Base-by-base conservation (phyloP, 305 asterid genomes). In the Ilex paraguariensis region DNA sequence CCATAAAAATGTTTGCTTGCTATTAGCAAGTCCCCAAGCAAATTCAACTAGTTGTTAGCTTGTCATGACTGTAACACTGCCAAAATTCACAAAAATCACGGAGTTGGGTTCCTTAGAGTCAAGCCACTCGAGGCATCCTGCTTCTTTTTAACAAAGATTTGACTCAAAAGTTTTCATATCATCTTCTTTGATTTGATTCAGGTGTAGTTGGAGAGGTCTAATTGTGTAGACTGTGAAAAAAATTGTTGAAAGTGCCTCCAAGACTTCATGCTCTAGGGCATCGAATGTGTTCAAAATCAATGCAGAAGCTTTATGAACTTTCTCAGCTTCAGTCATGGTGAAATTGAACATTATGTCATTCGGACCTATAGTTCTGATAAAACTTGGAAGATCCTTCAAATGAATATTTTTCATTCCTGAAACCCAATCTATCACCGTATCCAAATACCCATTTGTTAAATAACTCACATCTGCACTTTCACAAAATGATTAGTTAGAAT, bases 61-160 rank as follows among this genome's bases (percentile, higher is more conserved):
- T 10, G 80, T 66, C 64, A 68, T 54, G 2, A 66, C 68, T 13
- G 80, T 66, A 36, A 74, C 58, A 54, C 79, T 74, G 5, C 79
- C 79, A 39, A 70, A 70, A 66, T 70, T 70, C 62, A 66, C 76
- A 74, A 66, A 74, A 59, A 74, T 49, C 31, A 74, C 79, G 40
- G 79, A 74, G 21, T 54, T 59, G 8, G 68, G 73, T 56, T 66
- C 72, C 15, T 65, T 66, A 1, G 53, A 53, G 36, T 74, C 66
- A 10, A 74, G 63, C 79, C 79, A 74, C 4, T 66, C 31, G 0
- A 74, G 6, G 28, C 66, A 70, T 3, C 57, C 55, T 7, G 33
- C 15, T 3, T 70, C 77, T 51, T 75, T 76, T 64, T 75, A 60
- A 76, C 80, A 75, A 0, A 75, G 68, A 67, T 64, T 75, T 15